Percentiles rank a stretch among this genome's conserved stretches.
phyloP scores from a whole-genome alignment of 768 basidiomycete genomes.

The Suillus hirtellus region DNA sequence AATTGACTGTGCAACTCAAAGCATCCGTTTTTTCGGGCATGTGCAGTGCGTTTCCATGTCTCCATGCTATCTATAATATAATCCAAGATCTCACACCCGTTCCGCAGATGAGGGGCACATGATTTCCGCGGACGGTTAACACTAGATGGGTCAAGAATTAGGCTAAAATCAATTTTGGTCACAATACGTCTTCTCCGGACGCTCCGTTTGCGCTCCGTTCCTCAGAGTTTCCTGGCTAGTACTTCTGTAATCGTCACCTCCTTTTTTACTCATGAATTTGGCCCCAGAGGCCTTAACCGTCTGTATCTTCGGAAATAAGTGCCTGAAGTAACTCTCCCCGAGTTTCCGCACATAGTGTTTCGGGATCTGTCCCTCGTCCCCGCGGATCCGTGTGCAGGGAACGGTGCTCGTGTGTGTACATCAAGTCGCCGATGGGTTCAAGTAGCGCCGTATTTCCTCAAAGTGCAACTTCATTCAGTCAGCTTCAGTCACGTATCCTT shows the following conservation, averaged over 20 bases:
- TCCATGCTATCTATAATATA: constrained; percentile 15
- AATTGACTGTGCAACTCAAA: not conserved
- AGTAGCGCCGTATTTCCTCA: constrained; percentile 12
- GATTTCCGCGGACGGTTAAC: constrained; percentile 34
- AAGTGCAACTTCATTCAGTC: constrained; percentile 14
- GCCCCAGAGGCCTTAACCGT: constrained; percentile 12
- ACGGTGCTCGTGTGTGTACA: constrained; percentile 25
- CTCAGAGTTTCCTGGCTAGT: constrained; percentile 20
- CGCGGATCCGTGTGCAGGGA: constrained; percentile 31
- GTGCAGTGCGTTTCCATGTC: constrained; percentile 10
- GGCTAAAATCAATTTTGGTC: constrained; percentile 26
- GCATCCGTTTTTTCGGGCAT: constrained; percentile 8
- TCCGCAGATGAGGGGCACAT: constrained; percentile 23
- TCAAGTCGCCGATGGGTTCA: constrained; percentile 21
- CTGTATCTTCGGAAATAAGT: constrained; percentile 14
- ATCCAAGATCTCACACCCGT: constrained; percentile 24
- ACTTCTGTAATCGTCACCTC: constrained; percentile 5
- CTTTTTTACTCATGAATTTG: constrained; percentile 6
- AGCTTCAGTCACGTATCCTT: constrained; percentile 11
- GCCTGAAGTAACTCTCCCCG: constrained; percentile 13
- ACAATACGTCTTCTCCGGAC: constrained; percentile 16
- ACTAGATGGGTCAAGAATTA: constrained; percentile 26
- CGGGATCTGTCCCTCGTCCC: constrained; percentile 29
- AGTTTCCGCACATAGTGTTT: constrained; percentile 29
- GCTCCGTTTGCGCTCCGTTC: constrained; percentile 18